A percentile compares a stretch with the other conserved stretches of the same genome.
Conservation (phyloP, 306 rosid species). For the Inga laurina region DNA sequence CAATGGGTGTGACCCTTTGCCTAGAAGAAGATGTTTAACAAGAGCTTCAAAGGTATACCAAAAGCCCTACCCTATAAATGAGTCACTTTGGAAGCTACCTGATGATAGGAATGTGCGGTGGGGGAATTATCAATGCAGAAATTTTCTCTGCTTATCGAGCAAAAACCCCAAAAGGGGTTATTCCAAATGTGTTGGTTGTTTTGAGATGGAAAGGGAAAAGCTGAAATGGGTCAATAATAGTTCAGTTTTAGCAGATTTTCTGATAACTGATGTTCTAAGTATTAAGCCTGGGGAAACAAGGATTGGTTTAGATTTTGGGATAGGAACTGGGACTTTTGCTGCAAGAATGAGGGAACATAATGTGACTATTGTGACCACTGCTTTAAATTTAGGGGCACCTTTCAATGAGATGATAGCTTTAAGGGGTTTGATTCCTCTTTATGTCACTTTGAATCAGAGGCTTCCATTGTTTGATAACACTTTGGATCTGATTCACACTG, state of each 20-base stretch:
- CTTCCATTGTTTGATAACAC: slow-evolving; percentile 89
- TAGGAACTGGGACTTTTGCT: slow-evolving; percentile 86
- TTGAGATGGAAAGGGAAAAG: slow-evolving; percentile 91
- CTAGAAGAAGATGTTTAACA: slow-evolving; percentile 79
- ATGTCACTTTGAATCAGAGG: slow-evolving; percentile 73
- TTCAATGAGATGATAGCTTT: slow-evolving; percentile 87
- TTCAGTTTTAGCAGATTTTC: slow-evolving; percentile 54
- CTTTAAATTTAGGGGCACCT: slow-evolving; percentile 92
- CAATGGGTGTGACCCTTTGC: slow-evolving; percentile 91
- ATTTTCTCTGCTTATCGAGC: slow-evolving; percentile 72
- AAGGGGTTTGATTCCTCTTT: slow-evolving; percentile 81
- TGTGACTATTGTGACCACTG: slow-evolving; percentile 77
- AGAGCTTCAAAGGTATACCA: slow-evolving; percentile 81
- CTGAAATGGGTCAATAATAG: slow-evolving; percentile 72
- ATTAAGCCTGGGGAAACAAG: slow-evolving; percentile 67
- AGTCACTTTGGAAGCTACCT: slow-evolving; percentile 79
- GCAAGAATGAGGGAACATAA: slow-evolving; percentile 90
- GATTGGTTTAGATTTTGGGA: slow-evolving; percentile 79
- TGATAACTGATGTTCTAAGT: slow-evolving; percentile 53
- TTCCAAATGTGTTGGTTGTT: slow-evolving; percentile 78
- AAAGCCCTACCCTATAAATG: slow-evolving; percentile 73
- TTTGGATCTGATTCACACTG: slow-evolving; percentile 84
- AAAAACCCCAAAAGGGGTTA: slow-evolving; percentile 75
- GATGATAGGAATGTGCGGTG: slow-evolving; percentile 84
- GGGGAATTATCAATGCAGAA: slow-evolving; percentile 83